Evolutionary conservation across 345 rosid genomes (phyloP).

Genomic region (Citrus glauca): DNA sequence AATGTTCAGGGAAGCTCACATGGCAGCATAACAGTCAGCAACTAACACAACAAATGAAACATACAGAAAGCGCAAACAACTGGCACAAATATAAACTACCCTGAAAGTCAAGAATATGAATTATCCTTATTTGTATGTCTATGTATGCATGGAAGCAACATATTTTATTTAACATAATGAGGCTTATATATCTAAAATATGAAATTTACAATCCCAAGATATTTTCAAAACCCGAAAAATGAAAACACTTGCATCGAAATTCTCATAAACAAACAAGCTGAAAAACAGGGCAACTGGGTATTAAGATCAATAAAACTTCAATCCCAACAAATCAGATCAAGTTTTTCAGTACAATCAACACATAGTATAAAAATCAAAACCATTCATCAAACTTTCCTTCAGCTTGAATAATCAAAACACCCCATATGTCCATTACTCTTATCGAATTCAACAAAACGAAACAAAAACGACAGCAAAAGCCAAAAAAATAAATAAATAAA

Average conservation of each 20-base stretch:
- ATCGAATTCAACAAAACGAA: slow-evolving; percentile 12
- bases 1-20: slow-evolving; percentile 4
- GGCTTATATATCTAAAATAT: neutral
- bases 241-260: neutral
- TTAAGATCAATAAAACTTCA: slow-evolving; percentile 17
- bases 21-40: neutral
- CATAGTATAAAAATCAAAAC: slow-evolving; percentile 2
- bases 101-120: neutral
- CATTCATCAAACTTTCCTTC: neutral
- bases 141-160: neutral
- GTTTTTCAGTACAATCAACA: neutral
- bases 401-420: neutral
- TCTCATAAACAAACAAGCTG: slow-evolving; percentile 1
- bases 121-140: neutral
- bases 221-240: neutral
- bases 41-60: slow-evolving; percentile 6
- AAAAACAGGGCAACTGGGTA: neutral
- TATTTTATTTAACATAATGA: neutral
- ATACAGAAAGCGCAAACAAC: neutral
- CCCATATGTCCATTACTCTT: neutral
- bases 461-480: slow-evolving; percentile 10
- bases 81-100: neutral
- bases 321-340: slow-evolving; percentile 39
- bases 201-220: slow-evolving; percentile 1
- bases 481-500: neutral